phyloP scores from a whole-genome alignment of 2,329 filamentous ascomycete genomes.

The Akanthomyces muscarius region DNA sequence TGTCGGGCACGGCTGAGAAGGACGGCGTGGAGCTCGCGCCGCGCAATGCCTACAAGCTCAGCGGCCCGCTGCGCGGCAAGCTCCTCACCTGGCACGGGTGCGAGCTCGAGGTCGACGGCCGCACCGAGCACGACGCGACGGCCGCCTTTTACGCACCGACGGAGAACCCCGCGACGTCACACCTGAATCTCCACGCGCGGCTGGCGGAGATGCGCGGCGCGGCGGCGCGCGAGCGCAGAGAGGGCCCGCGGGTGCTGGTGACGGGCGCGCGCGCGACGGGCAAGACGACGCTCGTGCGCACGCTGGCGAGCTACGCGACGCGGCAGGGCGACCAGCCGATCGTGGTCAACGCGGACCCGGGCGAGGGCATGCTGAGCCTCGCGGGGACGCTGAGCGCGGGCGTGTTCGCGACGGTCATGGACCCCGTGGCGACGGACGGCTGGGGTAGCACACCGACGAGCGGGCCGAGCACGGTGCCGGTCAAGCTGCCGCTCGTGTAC shows the following conservation, averaged over 20 bases:
- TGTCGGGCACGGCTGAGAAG: conserved; percentile 81
- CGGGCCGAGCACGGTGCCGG: conserved; percentile 80
- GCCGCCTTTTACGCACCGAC: conserved; percentile 64
- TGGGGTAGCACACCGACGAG: conserved; percentile 91
- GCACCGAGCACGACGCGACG: conserved; percentile 48
- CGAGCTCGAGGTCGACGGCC: conserved; percentile 70
- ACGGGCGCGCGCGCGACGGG: conserved; percentile 74
- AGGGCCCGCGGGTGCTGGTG: conserved; percentile 79
- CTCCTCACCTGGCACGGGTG: conserved; percentile 93
- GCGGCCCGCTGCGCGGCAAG: conserved; percentile 70
- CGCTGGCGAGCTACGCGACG: conserved; percentile 74
- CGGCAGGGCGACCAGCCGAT: conserved; percentile 70
- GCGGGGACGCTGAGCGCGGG: conserved; percentile 81
- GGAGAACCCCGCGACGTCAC: conserved; percentile 75
- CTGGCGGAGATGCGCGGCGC: conserved; percentile 68
- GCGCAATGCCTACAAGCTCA: conserved; percentile 75
- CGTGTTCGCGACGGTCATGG: conserved; percentile 83
- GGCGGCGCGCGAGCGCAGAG: conserved; percentile 42
- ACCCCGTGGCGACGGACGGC: conserved; percentile 72
- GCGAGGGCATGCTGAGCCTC: conserved; percentile 71
- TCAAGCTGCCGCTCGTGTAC: conserved; percentile 89
- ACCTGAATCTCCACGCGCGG: conserved; percentile 83
- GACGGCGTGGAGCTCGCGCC: conserved; percentile 91
- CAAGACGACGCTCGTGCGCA: conserved; percentile 78
- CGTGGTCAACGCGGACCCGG: conserved; percentile 79